A percentile compares a stretch with the other conserved stretches of the same genome.
Conservation (phyloP, 2,329 filamentous ascomycete genomes). For the Zalaria sp. region DNA sequence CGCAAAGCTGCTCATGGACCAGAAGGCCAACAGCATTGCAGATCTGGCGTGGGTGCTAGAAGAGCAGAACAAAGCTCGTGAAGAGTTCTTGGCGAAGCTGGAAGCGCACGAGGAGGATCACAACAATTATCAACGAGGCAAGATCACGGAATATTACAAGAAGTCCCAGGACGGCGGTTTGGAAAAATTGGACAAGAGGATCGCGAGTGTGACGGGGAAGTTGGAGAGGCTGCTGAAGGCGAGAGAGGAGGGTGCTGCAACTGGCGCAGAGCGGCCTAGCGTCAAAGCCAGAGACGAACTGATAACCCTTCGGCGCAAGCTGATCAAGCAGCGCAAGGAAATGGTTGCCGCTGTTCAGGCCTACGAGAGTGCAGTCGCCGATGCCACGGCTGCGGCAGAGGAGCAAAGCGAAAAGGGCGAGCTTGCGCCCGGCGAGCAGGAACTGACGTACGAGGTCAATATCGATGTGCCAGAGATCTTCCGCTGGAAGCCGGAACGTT, state of each 20-base stretch:
- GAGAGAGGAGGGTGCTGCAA: not conserved
- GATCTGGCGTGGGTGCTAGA: slow-evolving; percentile 43
- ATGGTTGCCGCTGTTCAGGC: not conserved
- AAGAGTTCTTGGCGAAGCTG: slow-evolving; percentile 11
- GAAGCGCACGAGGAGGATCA: slow-evolving; percentile 1
- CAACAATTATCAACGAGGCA: not conserved
- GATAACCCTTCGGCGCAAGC: not conserved
- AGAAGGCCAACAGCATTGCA: slow-evolving; percentile 48
- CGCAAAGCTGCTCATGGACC: slow-evolving; percentile 43
- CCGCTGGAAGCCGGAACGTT: not conserved
- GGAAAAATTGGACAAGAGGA: slow-evolving; percentile 1
- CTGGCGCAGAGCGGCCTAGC: not conserved
- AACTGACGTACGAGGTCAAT: not conserved
- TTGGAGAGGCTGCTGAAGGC: not conserved
- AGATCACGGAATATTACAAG: slow-evolving; percentile 1
- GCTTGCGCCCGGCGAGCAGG: not conserved
- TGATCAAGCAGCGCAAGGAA: slow-evolving; percentile 15
- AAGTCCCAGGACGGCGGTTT: slow-evolving; percentile 5
- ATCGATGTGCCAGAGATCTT: not conserved
- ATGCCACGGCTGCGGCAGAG: not conserved
- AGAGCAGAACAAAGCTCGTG: slow-evolving; percentile 29
- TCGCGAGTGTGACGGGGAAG: not conserved
- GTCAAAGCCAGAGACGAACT: not conserved
- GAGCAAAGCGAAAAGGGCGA: slow-evolving; percentile 2
- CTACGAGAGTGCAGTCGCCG: not conserved